Evolutionary conservation across 2,329 filamentous ascomycete genomes (phyloP), one percentile per base, ranked within the genome.

Genomic region (Microdochium paspali): DNA sequence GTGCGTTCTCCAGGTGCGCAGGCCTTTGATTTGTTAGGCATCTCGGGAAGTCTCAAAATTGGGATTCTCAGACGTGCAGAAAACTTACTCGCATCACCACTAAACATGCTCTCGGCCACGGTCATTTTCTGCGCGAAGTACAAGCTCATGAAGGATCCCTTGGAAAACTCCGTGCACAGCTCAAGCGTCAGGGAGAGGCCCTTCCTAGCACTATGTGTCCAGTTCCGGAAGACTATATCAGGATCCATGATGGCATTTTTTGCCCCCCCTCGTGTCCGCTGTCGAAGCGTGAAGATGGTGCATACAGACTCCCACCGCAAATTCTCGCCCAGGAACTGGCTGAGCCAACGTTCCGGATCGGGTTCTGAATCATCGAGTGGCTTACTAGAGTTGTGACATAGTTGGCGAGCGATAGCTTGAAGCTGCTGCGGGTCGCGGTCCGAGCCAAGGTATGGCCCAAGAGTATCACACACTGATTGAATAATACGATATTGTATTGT

Each of bases 221-320:
- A 18, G 47, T 48, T 9, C 44, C 43, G 3, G 35, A 40, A 40
- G 10, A 15, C 18, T 3, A 18, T 21, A 10, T 20, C 35, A 15
- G 6, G 35, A 4, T 15, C 9, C 3, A 40, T 20, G 5, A 40
- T 18, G 35, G 35, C 35, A 7, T 10, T n/a, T 20, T 20, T 20
- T 21, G 35, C 15, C 18, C n/a, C 10, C 12, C n/a, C n/a, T 21
- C 12, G 35, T 40, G 13, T 40, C 40, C 45, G 24, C 46, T 51
- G 12, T 46, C 44, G 13, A 12, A 40, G 18, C 6, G 49, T 52
- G 23, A 63, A 72, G 1, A 71, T 52, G 10, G 71, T 46, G 0
- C 69, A 70, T 1, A 74, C 47, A 0, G 66, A 63, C 46, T 74
- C 70, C 71, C 70, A 74, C 1, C 71, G 61, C 20, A 69, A 54